Evolutionary conservation across 148 eudicot species (phyloP), one percentile per base, ranked within the genome.

Genomic region (Talinum fruticosum): DNA sequence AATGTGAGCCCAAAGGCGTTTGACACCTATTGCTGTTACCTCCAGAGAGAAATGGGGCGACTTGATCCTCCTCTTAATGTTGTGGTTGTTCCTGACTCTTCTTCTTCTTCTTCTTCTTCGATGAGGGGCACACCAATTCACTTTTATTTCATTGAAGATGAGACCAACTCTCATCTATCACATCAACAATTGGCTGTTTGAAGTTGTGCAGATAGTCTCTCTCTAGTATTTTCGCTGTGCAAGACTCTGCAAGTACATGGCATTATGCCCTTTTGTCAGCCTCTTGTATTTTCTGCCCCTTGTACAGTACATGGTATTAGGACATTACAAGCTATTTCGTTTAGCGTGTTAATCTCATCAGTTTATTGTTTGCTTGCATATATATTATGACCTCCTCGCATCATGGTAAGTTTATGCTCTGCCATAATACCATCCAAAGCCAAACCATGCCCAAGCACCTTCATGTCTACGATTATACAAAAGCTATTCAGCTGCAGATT

Each of bases 1-100:
- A 90, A 92, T 73, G 93, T 92, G 76, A 92, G 88, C 32, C 97
- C 92, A 10, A 69, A 87, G 33, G 88, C 93, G 71, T 92, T 90
- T 51, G 83, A 92, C 57, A 79, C 84, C 26, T 92, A 89, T 26
- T 90, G 83, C 72, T 83, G 84, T 36, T 85, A 87, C 75, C 87
- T 92, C 26, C 89, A 86, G 74, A 84, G 81, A 49, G 90, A 90
- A 69, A 92, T 88, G 92, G 51, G 85, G 69, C 37, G 83, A 24
- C 85, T 86, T 14, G 80, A 80, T 28, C 83, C 88, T 66, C 85
- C 85, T 69, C 82, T 79, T 35, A 64, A 69, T 64, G 24, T 75
- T 26, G 78, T 54, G 26, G 62, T 74, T 47, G 16, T 69, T 41
- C 44, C 81, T 10, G 78, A 79, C 14, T 53, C 73, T 45, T 73